Conservation (phyloP, 2,329 filamentous ascomycete genomes). For the Aureobasidium zeae region DNA sequence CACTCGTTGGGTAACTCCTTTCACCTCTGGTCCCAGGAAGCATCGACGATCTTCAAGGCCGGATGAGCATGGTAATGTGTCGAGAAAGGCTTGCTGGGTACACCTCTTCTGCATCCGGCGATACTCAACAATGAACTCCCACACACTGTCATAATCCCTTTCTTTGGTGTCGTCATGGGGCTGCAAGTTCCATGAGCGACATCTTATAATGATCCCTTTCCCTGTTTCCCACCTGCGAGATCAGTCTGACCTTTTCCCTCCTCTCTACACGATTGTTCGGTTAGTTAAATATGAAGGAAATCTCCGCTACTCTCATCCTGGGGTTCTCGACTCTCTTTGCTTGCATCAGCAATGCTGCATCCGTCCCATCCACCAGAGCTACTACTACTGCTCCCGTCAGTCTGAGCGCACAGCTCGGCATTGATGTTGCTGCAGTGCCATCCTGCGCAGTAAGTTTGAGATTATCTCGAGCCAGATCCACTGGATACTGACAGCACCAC, state of each 20-base stretch:
- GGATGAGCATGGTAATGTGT: too few species aligned
- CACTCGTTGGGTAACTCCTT: too few species aligned
- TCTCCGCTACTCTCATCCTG: background rate
- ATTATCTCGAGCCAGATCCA: too few species aligned
- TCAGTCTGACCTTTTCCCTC: background rate
- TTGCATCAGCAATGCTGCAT: background rate
- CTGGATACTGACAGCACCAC: too few species aligned
- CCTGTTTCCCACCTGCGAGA: background rate
- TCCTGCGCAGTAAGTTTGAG: slow-evolving; percentile 4
- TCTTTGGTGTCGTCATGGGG: slow-evolving; percentile 7
- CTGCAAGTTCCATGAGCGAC: background rate
- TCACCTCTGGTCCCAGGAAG: too few species aligned
- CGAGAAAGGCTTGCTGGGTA: too few species aligned
- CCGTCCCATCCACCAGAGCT: background rate
- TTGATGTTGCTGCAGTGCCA: slow-evolving; percentile 7
- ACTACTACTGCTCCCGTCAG: slow-evolving; percentile 12
- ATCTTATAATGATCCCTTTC: background rate
- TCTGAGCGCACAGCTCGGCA: slow-evolving; percentile 1
- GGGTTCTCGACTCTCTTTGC: slow-evolving; percentile 1
- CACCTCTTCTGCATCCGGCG: background rate
- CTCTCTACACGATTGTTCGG: background rate
- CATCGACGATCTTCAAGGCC: too few species aligned
- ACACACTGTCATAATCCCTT: background rate
- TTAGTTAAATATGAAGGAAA: slow-evolving; percentile 2
- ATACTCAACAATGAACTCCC: slow-evolving; percentile 3